Base-by-base conservation (phyloP, 176 grass and related monocot species). In the Cocos nucifera region DNA sequence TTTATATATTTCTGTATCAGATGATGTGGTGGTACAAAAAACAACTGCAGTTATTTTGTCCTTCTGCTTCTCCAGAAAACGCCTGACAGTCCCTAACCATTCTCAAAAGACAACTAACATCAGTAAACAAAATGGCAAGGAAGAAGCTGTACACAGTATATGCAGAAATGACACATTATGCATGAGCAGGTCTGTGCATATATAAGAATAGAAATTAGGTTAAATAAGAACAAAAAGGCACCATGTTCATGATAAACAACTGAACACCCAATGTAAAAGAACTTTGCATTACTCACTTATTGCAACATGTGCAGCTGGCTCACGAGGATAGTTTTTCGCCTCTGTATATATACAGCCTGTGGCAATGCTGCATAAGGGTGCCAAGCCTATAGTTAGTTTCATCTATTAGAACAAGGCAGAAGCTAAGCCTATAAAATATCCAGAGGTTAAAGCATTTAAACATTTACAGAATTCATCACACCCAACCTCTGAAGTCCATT, bases 301-400 rank as follows among this genome's bases (percentile, higher is more conserved):
- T 63, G 94, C 88, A 22, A 99, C 94, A 65, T 99, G 94, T 44
- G 94, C 88, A 69, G 94, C 94, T 16, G 88, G 88, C 74, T 99
- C 94, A 35, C 94, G 88, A 66, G 94, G 94, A 39, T 99, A 99
- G 73, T 81, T 88, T 74, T 99, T 93, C 0, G 84, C 88, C 72
- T 99, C 88, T n/a, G 88, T 99, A 44, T 99, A 99, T 86, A 99
- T 99, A 69, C 94, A 93, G 62, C 85, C 94, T 64, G 78, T 86
- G 54, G 94, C 94, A 21, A 99, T 86, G 69, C 94, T 99, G 77
- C 59, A 83, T 51, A 27, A 86, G 59, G 75, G 62, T 5, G 54
- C 9, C 35, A 65, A 77, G 15, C 19, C 2, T 62, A 59, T 71
- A 73, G 19, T 73, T 22, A 73, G 51, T 79, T 68, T 68, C 17